Conservation (phyloP, 2,329 filamentous ascomycete genomes). For the Mycogone perniciosa region DNA sequence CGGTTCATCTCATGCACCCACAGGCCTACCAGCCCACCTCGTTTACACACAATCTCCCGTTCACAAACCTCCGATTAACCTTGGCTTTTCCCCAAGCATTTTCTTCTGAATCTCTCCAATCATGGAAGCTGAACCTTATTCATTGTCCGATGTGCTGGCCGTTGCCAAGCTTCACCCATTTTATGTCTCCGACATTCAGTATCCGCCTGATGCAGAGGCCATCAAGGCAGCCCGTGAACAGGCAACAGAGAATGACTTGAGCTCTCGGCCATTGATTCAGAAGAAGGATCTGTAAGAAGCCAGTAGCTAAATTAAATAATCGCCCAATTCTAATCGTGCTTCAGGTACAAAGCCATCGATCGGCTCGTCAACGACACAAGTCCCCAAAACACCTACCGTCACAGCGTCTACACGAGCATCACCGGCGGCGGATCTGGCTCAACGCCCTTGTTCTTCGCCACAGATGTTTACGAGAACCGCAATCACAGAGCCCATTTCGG, state of each 20-base stretch:
- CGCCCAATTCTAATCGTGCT: background rate
- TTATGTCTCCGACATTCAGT: slow-evolving; percentile 21
- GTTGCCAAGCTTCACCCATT: slow-evolving; percentile 32
- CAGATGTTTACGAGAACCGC: slow-evolving; percentile 35
- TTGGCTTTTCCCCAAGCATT: too few species aligned
- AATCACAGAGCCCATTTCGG: slow-evolving; percentile 31
- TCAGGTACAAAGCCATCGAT: slow-evolving; percentile 29
- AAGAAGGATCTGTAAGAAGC: slow-evolving; percentile 21
- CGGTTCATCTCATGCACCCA: too few species aligned
- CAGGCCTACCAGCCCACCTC: too few species aligned
- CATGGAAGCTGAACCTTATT: slow-evolving; percentile 15
- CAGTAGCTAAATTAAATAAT: background rate
- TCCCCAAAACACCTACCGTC: slow-evolving; percentile 31
- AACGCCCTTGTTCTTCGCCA: slow-evolving; percentile 33
- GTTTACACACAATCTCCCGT: too few species aligned
- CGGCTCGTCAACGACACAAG: slow-evolving; percentile 29
- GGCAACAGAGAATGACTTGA: slow-evolving; percentile 6
- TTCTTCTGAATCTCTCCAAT: background rate
- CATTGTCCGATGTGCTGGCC: slow-evolving; percentile 26
- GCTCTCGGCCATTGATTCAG: slow-evolving; percentile 14
- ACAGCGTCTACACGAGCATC: slow-evolving; percentile 31
- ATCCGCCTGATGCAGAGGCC: slow-evolving; percentile 22
- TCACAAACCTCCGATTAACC: too few species aligned
- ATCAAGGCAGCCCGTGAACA: slow-evolving; percentile 11
- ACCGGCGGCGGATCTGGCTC: slow-evolving; percentile 34